These are phyloP conservation scores for Angomonas deanei DNA, from an alignment of 208 protist genomes.

Conservation along the genomic window DNA sequence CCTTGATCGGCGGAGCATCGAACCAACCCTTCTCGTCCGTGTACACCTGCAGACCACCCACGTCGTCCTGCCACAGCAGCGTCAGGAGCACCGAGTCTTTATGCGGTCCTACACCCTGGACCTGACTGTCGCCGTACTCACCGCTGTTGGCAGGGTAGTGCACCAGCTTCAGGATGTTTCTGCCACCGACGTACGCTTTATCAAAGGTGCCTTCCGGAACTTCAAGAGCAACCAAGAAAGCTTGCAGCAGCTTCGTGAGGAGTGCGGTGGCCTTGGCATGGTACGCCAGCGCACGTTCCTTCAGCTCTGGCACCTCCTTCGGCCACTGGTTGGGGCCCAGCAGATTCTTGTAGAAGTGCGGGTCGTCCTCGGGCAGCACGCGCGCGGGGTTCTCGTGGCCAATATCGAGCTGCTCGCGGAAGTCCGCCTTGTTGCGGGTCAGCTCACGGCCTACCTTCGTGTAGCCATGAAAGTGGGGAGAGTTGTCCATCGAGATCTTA, in stretches of 20 bases:
- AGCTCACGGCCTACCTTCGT: background rate
- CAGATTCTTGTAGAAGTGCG: constrained; percentile 5
- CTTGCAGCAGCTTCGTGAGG: background rate
- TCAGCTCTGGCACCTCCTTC: background rate
- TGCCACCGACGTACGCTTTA: background rate
- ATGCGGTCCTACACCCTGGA: constrained; percentile 3
- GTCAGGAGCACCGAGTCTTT: constrained; percentile 2
- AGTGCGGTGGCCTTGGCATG: background rate
- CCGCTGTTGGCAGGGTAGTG: constrained; percentile 4
- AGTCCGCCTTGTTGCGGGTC: constrained; percentile 6
- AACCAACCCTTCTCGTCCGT: constrained; percentile 10
- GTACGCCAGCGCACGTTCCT: background rate
- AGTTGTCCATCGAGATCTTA: constrained; percentile 5
- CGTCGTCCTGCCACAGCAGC: constrained; percentile 1
- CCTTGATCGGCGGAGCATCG: constrained; percentile 3
- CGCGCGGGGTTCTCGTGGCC: background rate
- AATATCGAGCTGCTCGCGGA: constrained; percentile 5
- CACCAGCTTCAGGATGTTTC: background rate
- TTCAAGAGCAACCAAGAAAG: background rate
- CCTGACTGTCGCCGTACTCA: background rate
- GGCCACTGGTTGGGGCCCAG: background rate
- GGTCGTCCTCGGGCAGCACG: constrained; percentile 1
- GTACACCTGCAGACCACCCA: constrained; percentile 5
- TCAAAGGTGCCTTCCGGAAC: background rate
- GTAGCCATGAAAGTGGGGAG: constrained; percentile 6